Conservation (phyloP, 345 rosid genomes). For the Melaleuca quinquenervia region DNA sequence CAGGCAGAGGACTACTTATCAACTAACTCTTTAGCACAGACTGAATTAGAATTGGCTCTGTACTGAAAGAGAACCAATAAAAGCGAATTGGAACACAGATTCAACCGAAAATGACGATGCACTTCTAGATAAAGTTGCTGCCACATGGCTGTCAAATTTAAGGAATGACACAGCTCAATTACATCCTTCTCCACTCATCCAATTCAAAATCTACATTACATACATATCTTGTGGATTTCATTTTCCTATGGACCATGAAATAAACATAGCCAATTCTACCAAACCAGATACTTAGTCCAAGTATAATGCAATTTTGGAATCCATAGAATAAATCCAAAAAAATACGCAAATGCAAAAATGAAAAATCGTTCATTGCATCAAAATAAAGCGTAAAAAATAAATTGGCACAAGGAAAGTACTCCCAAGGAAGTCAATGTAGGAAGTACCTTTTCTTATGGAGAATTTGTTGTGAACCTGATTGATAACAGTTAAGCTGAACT, state of each 20-base stretch:
- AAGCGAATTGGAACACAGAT: not conserved
- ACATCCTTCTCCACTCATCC: not conserved
- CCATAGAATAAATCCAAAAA: not conserved
- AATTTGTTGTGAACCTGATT: constrained; percentile 40
- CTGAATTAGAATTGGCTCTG: not conserved
- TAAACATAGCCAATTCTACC: not conserved
- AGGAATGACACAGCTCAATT: not conserved
- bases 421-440: not conserved
- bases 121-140: not conserved
- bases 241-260: not conserved
- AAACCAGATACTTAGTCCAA: not conserved
- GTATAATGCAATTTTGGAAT: not conserved
- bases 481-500: constrained; percentile 43
- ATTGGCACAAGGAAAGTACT: not conserved
- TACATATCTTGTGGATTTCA: not conserved
- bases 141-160: not conserved
- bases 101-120: not conserved
- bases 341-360: not conserved
- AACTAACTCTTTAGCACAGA: not conserved
- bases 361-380: not conserved
- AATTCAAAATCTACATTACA: not conserved
- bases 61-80: not conserved
- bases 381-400: not conserved
- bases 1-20: not conserved
- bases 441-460: constrained; percentile 40